Percentiles rank a stretch among this genome's conserved stretches.
phyloP scores from a whole-genome alignment of 1,139 yeast genomes.

The Sugiyamaella japonica region DNA sequence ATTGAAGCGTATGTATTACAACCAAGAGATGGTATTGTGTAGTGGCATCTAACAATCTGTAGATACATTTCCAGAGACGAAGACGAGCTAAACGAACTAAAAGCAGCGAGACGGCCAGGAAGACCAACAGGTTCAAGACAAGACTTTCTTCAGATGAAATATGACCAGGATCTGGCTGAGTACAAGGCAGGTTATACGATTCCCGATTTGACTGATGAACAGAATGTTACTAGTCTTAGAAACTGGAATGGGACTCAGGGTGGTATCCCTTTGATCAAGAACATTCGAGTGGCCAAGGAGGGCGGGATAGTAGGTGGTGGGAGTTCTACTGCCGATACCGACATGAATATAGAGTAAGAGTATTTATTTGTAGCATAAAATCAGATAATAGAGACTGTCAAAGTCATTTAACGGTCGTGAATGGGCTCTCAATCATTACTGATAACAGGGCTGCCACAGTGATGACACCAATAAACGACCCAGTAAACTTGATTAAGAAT shows the following conservation, averaged over 20 bases:
- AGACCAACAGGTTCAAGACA: slow-evolving; percentile 78
- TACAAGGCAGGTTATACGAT: slow-evolving; percentile 67
- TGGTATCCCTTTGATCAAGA: slow-evolving; percentile 64
- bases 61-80: slow-evolving; percentile 45
- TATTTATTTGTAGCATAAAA: not conserved
- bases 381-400: not conserved
- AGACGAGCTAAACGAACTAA: slow-evolving; percentile 64
- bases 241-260: slow-evolving; percentile 84
- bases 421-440: slow-evolving; percentile 22
- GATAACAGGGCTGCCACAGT: slow-evolving; percentile 20
- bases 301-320: slow-evolving; percentile 10
- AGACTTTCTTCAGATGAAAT: slow-evolving; percentile 60
- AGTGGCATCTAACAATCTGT: slow-evolving; percentile 2
- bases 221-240: slow-evolving; percentile 59
- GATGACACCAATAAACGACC: slow-evolving; percentile 19
- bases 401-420: slow-evolving; percentile 16
- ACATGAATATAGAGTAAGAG: slow-evolving; percentile 3
- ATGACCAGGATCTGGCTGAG: slow-evolving; percentile 59
- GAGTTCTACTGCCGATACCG: slow-evolving; percentile 1
- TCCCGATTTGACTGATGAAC: slow-evolving; percentile 67
- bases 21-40: not conserved
- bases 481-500: slow-evolving; percentile 23
- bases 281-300: slow-evolving; percentile 38
- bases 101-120: slow-evolving; percentile 72
- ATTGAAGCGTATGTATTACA: slow-evolving; percentile 46